These are phyloP conservation scores for Pulveroboletus sp. DNA, from an alignment of 768 basidiomycete genomes.

Conservation along the genomic window DNA sequence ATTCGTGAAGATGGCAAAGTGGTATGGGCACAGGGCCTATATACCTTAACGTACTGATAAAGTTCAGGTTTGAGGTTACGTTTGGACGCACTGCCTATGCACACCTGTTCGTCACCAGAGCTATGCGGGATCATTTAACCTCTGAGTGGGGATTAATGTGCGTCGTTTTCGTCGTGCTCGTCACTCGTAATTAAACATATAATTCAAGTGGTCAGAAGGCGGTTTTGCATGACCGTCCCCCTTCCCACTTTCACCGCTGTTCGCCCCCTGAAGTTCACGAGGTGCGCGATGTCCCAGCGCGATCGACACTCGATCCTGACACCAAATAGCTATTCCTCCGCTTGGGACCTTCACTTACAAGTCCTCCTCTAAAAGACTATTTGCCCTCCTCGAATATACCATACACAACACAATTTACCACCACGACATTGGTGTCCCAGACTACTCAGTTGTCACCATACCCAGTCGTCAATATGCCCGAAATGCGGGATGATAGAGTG, in stretches of 20 bases:
- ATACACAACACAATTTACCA: constrained; percentile 63
- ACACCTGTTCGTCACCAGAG: constrained; percentile 89
- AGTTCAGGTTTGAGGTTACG: constrained; percentile 68
- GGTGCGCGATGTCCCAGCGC: constrained; percentile 35
- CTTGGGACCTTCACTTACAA: constrained; percentile 37
- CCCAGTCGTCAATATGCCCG: constrained; percentile 34
- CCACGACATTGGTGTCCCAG: constrained; percentile 23
- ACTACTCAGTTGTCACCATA: constrained; percentile 22
- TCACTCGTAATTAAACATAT: constrained; percentile 4
- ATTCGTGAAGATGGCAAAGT: constrained; percentile 69
- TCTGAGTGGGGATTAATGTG: constrained; percentile 75
- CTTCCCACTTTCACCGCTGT: constrained; percentile 72
- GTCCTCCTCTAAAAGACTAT: constrained; percentile 40
- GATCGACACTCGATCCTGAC: constrained; percentile 1
- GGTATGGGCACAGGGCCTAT: constrained; percentile 39
- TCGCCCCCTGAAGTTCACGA: constrained; percentile 72
- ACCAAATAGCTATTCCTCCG: constrained; percentile 46
- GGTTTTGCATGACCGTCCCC: constrained; percentile 88
- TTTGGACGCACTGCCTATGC: constrained; percentile 83
- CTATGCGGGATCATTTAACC: constrained; percentile 71
- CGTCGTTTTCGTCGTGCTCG: constrained; percentile 25
- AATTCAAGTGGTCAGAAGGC: constrained; percentile 63
- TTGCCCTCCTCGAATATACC: constrained; percentile 47
- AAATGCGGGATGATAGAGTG: constrained; percentile 66
- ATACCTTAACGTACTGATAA: constrained; percentile 2